Evolutionary conservation across 2,329 filamentous ascomycete genomes (phyloP).

Genomic region (Zopfia rhizophila): DNA sequence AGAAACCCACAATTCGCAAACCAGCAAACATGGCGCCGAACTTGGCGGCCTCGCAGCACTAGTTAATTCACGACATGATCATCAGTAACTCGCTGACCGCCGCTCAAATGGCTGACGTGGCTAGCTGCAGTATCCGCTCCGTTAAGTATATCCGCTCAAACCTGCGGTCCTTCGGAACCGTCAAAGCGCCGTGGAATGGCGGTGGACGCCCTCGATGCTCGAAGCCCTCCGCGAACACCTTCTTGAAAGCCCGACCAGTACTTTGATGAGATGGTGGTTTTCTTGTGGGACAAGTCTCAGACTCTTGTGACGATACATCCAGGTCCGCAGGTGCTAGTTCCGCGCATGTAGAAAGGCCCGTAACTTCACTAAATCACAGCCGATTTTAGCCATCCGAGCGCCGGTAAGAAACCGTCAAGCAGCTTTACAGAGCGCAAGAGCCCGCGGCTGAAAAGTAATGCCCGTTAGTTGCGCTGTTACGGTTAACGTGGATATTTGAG

Average conservation of each 20-base stretch:
- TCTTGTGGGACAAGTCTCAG: constrained; percentile 39
- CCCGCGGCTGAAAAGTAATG: too few species aligned
- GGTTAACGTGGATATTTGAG: too few species aligned
- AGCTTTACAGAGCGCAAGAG: too few species aligned
- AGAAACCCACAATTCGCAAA: too few species aligned
- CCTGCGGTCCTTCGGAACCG: constrained; percentile 13
- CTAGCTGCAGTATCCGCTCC: constrained; percentile 12
- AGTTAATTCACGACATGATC: constrained; percentile 12
- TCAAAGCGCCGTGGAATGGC: constrained; percentile 22
- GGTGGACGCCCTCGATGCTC: constrained; percentile 33
- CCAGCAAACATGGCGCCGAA: constrained; percentile 22
- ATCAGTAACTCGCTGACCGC: constrained; percentile 8
- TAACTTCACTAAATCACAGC: too few species aligned
- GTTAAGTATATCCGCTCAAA: constrained; percentile 16
- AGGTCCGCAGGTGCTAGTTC: too few species aligned
- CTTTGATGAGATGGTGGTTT: constrained; percentile 39
- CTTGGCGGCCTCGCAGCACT: constrained; percentile 15
- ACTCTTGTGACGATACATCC: too few species aligned
- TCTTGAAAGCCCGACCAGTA: constrained; percentile 41
- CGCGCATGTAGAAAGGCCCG: too few species aligned
- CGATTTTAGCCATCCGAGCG: too few species aligned
- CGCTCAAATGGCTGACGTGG: constrained; percentile 12
- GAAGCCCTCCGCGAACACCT: constrained; percentile 39
- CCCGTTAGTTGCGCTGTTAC: too few species aligned
- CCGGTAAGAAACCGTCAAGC: too few species aligned